Percentiles rank a stretch among this genome's conserved stretches.
Evolutionary conservation across 2,329 filamentous ascomycete species (phyloP).

Genomic region (Escovopsis weberi): DNA sequence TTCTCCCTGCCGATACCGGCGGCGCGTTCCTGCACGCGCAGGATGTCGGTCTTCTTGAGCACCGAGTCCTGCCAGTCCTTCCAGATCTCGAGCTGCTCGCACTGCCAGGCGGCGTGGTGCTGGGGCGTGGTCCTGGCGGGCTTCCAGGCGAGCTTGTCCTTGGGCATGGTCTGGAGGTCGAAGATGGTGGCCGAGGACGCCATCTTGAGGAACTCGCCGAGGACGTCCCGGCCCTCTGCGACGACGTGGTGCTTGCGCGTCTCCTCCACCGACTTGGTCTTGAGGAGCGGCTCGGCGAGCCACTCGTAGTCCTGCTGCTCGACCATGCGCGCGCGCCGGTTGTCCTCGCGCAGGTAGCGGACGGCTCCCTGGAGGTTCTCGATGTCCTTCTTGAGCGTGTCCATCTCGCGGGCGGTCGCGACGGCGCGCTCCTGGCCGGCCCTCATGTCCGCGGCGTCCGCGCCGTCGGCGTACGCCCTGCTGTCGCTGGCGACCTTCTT

Average conservation of each 20-base stretch:
- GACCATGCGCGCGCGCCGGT: slow-evolving; percentile 42
- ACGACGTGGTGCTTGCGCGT: slow-evolving; percentile 37
- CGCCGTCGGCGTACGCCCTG: slow-evolving; percentile 37
- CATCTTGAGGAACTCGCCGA: slow-evolving; percentile 50
- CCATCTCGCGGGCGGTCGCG: slow-evolving; percentile 58
- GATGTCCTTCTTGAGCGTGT: slow-evolving; percentile 55
- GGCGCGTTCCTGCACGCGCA: slow-evolving; percentile 11
- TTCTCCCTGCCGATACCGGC: slow-evolving; percentile 13
- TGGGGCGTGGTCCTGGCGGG: slow-evolving; percentile 48
- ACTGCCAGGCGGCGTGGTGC: slow-evolving; percentile 50
- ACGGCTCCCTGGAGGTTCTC: slow-evolving; percentile 48
- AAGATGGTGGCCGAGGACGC: slow-evolving; percentile 41
- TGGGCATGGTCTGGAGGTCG: slow-evolving; percentile 41
- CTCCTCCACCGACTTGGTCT: slow-evolving; percentile 28
- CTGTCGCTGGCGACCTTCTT: slow-evolving; percentile 54
- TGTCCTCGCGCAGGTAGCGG: slow-evolving; percentile 54
- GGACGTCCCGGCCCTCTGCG: slow-evolving; percentile 47
- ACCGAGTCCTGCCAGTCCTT: slow-evolving; percentile 42
- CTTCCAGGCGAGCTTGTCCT: slow-evolving; percentile 51
- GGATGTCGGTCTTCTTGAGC: slow-evolving; percentile 35
- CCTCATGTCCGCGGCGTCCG: slow-evolving; percentile 36
- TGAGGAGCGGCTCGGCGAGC: slow-evolving; percentile 44
- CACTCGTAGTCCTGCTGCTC: slow-evolving; percentile 45
- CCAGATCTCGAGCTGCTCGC: slow-evolving; percentile 51
- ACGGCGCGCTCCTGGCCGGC: slow-evolving; percentile 52